phyloP scores from a whole-genome alignment of 495 filamentous ascomycete genomes.

The Annulohypoxylon moriforme region DNA sequence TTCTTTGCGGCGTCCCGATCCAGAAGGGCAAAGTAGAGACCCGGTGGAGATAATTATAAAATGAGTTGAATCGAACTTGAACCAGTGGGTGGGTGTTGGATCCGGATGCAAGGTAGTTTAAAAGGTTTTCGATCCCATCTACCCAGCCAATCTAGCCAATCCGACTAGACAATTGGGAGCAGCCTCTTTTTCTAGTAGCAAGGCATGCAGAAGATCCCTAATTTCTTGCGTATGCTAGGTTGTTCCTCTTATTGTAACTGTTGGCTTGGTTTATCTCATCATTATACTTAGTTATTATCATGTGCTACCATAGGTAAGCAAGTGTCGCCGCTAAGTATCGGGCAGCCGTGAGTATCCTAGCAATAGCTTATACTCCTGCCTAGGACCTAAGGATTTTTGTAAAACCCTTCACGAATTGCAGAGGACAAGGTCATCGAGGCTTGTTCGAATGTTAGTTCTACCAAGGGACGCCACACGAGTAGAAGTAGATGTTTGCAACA shows the following conservation, averaged over 20 bases:
- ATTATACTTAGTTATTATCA: constrained; percentile 35
- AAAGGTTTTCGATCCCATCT: constrained; percentile 21
- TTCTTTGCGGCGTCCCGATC: constrained; percentile 37
- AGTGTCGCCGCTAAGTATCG: constrained; percentile 24
- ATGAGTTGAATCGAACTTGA: constrained; percentile 22
- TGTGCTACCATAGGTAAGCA: constrained; percentile 32
- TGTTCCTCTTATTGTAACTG: constrained; percentile 34
- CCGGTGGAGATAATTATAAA: constrained; percentile 31
- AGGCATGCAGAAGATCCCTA: constrained; percentile 31
- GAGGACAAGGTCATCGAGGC: constrained; percentile 30
- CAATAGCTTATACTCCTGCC: constrained; percentile 23
- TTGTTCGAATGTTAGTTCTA: constrained; percentile 25
- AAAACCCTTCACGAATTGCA: constrained; percentile 14
- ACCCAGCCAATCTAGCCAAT: constrained; percentile 19
- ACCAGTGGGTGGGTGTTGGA: constrained; percentile 24
- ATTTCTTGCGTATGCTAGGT: constrained; percentile 33
- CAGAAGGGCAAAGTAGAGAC: constrained; percentile 35
- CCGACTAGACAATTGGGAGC: constrained; percentile 33
- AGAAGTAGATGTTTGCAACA: constrained; percentile 29
- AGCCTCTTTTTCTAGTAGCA: constrained; percentile 26
- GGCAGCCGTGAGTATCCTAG: constrained; percentile 31
- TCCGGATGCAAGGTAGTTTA: constrained; percentile 16
- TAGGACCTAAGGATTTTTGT: constrained; percentile 9
- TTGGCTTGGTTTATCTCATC: constrained; percentile 43
- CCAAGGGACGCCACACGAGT: constrained; percentile 23